Percentiles rank a stretch among this genome's conserved stretches.
These are phyloP conservation scores for Diaporthe destruens DNA, from an alignment of 2,329 filamentous ascomycete genomes.

Conservation along the genomic window DNA sequence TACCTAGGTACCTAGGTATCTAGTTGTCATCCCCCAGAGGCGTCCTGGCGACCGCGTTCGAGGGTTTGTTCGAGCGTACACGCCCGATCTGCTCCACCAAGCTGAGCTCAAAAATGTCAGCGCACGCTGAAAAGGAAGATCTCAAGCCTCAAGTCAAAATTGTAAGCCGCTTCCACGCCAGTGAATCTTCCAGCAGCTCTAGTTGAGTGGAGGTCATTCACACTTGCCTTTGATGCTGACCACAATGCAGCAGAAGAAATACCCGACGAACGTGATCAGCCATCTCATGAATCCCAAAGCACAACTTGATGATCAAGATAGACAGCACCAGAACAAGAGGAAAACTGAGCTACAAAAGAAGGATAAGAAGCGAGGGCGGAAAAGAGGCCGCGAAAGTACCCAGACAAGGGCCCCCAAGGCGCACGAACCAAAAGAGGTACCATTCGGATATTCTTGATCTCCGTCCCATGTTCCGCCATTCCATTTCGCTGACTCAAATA, in stretches of 20 bases:
- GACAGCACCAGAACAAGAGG: neutral
- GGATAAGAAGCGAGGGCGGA: neutral
- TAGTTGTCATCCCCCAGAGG: neutral
- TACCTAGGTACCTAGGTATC: no score
- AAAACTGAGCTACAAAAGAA: neutral
- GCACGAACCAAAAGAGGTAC: slow-evolving; percentile 16
- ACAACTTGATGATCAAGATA: neutral
- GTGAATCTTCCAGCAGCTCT: neutral
- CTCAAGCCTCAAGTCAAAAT: neutral
- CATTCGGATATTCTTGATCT: no score
- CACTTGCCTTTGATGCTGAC: neutral
- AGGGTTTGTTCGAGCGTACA: slow-evolving; percentile 4
- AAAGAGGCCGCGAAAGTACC: neutral
- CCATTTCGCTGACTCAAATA: neutral
- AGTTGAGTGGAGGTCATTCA: neutral
- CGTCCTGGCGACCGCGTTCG: neutral
- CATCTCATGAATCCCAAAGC: neutral
- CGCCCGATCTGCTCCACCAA: neutral
- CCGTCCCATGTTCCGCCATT: no score
- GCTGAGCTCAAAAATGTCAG: no score
- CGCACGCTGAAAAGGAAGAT: neutral
- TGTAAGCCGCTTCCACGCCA: neutral
- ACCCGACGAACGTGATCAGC: neutral
- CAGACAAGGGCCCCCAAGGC: neutral
- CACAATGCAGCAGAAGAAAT: neutral